phyloP scores from a whole-genome alignment of 148 eudicot genomes.

The Polygonum aviculare region DNA sequence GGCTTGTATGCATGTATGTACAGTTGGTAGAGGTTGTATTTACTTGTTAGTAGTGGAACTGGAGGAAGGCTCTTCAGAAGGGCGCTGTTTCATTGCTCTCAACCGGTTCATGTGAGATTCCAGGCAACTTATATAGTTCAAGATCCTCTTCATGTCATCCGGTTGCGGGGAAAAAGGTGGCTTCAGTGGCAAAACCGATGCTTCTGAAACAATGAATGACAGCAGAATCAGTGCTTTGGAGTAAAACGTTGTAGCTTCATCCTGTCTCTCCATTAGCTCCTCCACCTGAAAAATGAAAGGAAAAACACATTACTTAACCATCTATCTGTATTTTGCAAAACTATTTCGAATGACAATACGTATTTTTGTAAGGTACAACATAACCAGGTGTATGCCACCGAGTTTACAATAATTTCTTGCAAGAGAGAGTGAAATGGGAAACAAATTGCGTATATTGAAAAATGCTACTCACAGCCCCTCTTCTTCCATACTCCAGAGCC shows the following conservation, averaged over 20 bases:
- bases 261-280: constrained; percentile 24
- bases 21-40: constrained; percentile 23
- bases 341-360: too few species aligned
- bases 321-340: too few species aligned
- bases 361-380: too few species aligned
- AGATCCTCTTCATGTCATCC: constrained; percentile 22
- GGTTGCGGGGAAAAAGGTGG: constrained; percentile 28
- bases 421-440: neutral
- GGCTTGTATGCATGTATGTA: constrained; percentile 15
- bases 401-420: neutral
- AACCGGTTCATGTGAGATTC: constrained; percentile 21
- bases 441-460: neutral
- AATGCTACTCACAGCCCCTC: constrained; percentile 32
- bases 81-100: constrained; percentile 16
- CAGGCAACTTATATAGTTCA: constrained; percentile 26
- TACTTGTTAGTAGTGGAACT: constrained; percentile 23
- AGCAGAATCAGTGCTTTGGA: constrained; percentile 31
- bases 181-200: constrained; percentile 28
- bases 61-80: constrained; percentile 12
- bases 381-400: too few species aligned
- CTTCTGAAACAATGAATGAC: constrained; percentile 36
- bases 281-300: constrained; percentile 25
- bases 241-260: constrained; percentile 26
- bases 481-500: constrained; percentile 33
- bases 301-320: too few species aligned